Percentiles rank a stretch among this genome's conserved stretches.
Evolutionary conservation across 1,284 basidiomycete genomes (phyloP).

Genomic region (Trametes hirsuta): DNA sequence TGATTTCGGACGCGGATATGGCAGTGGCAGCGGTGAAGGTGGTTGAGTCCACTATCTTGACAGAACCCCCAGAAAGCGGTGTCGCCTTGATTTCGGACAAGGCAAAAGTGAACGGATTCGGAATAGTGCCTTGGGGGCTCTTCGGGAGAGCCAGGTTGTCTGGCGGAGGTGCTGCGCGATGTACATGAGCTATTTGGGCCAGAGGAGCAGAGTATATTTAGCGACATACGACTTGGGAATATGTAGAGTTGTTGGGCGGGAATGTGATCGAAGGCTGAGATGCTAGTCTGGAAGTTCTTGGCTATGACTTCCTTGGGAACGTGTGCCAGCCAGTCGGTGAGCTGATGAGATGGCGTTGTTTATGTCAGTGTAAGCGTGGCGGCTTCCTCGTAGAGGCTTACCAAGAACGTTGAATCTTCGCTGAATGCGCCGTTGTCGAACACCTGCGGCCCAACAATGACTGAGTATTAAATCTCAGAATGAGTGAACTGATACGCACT

Average conservation of each 20-base stretch:
- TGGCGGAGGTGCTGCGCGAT: slow-evolving; percentile 36
- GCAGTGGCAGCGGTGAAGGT: slow-evolving; percentile 55
- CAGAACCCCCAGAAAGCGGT: slow-evolving; percentile 57
- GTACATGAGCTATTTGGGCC: slow-evolving; percentile 6
- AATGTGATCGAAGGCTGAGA: slow-evolving; percentile 59
- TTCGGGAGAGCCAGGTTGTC: slow-evolving; percentile 43
- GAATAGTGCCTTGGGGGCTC: slow-evolving; percentile 56
- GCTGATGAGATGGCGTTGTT: slow-evolving; percentile 33
- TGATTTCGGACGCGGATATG: slow-evolving; percentile 69
- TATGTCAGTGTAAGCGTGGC: slow-evolving; percentile 12
- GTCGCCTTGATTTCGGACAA: slow-evolving; percentile 58
- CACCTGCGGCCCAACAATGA: slow-evolving; percentile 41
- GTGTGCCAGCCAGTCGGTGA: slow-evolving; percentile 71
- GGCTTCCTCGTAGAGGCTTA: slow-evolving; percentile 29
- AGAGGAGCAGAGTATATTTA: slow-evolving; percentile 9
- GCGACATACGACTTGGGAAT: slow-evolving; percentile 56
- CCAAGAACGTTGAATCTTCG: slow-evolving; percentile 71
- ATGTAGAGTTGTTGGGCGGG: slow-evolving; percentile 67
- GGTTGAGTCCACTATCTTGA: slow-evolving; percentile 65
- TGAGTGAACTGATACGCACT: slow-evolving; percentile 40
- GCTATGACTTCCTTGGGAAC: slow-evolving; percentile 65
- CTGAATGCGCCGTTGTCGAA: slow-evolving; percentile 69
- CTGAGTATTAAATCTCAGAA: not conserved
- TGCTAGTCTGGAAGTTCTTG: slow-evolving; percentile 67
- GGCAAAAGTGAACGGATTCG: slow-evolving; percentile 56